These are phyloP conservation scores for Cladophialophora yegresii DNA, from an alignment of 2,329 filamentous ascomycete genomes.

Conservation along the genomic window DNA sequence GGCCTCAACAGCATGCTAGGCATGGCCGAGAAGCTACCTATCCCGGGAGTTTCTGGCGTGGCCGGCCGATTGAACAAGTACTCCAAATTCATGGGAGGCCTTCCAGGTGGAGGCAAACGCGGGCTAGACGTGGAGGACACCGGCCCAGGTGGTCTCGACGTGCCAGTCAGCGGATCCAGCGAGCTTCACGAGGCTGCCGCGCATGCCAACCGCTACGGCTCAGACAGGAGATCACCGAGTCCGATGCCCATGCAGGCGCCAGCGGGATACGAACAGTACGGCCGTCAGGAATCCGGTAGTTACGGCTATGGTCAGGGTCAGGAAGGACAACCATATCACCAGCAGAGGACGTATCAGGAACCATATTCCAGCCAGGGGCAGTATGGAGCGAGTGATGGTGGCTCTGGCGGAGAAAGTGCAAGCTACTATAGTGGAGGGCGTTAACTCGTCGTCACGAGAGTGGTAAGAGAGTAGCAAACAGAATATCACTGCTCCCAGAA, in stretches of 20 bases:
- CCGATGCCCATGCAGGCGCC: conserved; percentile 29
- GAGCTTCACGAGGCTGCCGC: conserved; percentile 29
- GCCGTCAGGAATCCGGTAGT: conserved; percentile 5
- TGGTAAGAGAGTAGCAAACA: neutral
- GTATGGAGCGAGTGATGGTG: conserved; percentile 21
- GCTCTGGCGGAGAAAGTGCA: conserved; percentile 20
- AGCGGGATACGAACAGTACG: conserved; percentile 32
- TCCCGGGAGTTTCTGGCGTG: conserved; percentile 31
- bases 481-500: neutral
- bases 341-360: conserved; percentile 28
- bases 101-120: conserved; percentile 29
- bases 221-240: conserved; percentile 25
- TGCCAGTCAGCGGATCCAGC: conserved; percentile 18
- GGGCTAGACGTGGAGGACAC: conserved; percentile 23
- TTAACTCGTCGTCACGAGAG: conserved; percentile 10
- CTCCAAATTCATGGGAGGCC: conserved; percentile 31
- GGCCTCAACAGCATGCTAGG: conserved; percentile 32
- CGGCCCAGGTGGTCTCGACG: conserved; percentile 20
- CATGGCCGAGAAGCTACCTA: conserved; percentile 35
- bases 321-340: conserved; percentile 16
- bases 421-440: conserved; percentile 27
- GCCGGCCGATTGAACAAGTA: conserved; percentile 33
- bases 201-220: conserved; percentile 11
- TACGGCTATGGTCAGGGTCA: conserved; percentile 21
- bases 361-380: conserved; percentile 24